Evolutionary conservation across 495 filamentous ascomycete genomes (phyloP).

Genomic region (Durotheca rogersii): DNA sequence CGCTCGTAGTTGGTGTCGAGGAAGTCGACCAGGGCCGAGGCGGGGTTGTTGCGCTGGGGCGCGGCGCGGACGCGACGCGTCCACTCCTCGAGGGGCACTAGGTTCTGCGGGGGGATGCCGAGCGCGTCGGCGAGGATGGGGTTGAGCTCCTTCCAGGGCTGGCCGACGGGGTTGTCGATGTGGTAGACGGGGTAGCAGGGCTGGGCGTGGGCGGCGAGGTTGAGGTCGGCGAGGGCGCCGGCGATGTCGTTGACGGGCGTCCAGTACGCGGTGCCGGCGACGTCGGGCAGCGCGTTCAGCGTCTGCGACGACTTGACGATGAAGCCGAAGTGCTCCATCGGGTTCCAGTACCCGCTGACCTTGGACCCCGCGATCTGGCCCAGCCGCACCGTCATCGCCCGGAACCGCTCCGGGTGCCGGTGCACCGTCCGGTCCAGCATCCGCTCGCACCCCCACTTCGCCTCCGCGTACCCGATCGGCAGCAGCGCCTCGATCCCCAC

Average conservation of each 20-base stretch:
- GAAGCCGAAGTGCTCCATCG: slow-evolving; percentile 49
- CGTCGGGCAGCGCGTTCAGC: slow-evolving; percentile 45
- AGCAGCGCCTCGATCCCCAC: slow-evolving; percentile 40
- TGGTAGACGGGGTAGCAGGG: slow-evolving; percentile 54
- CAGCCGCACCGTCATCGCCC: slow-evolving; percentile 45
- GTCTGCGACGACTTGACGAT: slow-evolving; percentile 55
- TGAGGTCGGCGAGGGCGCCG: slow-evolving; percentile 30
- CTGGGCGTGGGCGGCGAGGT: not conserved
- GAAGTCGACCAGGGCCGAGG: slow-evolving; percentile 48
- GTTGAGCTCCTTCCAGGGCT: slow-evolving; percentile 50
- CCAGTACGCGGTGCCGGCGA: slow-evolving; percentile 50
- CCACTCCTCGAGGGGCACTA: slow-evolving; percentile 53
- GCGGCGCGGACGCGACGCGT: slow-evolving; percentile 42
- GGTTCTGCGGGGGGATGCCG: slow-evolving; percentile 42
- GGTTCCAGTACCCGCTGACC: slow-evolving; percentile 55
- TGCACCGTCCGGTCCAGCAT: slow-evolving; percentile 53
- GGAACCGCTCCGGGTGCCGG: slow-evolving; percentile 44
- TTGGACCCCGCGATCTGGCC: slow-evolving; percentile 55
- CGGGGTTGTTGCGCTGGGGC: slow-evolving; percentile 50
- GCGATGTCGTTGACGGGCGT: slow-evolving; percentile 51
- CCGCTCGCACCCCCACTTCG: slow-evolving; percentile 53
- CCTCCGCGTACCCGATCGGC: slow-evolving; percentile 51
- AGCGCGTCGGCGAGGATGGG: slow-evolving; percentile 45
- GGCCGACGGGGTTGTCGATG: slow-evolving; percentile 55
- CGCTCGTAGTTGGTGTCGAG: slow-evolving; percentile 51